Evolutionary conservation across 2,329 filamentous ascomycete species (phyloP), one percentile per base, ranked within the genome.

Genomic region (Pseudopyricularia javanii): DNA sequence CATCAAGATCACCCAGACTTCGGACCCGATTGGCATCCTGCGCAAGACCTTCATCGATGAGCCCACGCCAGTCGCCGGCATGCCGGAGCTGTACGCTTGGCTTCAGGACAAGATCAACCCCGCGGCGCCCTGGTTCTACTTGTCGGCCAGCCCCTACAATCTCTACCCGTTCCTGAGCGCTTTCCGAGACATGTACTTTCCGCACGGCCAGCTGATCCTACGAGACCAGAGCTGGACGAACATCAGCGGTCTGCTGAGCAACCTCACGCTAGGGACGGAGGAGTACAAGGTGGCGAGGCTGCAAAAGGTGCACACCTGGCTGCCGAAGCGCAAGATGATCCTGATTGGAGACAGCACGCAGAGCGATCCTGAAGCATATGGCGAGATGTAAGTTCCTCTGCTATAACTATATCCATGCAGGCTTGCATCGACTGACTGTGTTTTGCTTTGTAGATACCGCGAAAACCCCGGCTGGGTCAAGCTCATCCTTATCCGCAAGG

Each of bases 141-240:
- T 97, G 48, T 94, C 88, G 0, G 91, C 91, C 0, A 95, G 90
- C 0, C 91, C 91, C 0, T 96, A 96, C 72, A 95, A 94, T 60
- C 78, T 97, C 9, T 96, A 96, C 63, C 86, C 88, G 0, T 93
- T 96, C 68, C 76, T 97, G 24, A 83, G 78, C 53, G 66, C 75
- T 1, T 97, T 97, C 68, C 75, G 89, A 34, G 70, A 83, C 52
- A 64, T 74, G 2, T 70, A 86, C 66, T 97, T 84, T 63, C 87
- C 86, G 0, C 77, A 76, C 3, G 91, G 91, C 11, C 88, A 88
- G 24, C 76, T 96, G 56, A 80, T 96, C 34, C 77, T 97, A 7
- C 84, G 91, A 37, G 89, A 96, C 61, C 83, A 85, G 8, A 88
- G 83, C 53, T 95, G 88, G 87, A 85, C 88, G 77, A 91, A 88